Evolutionary conservation across 768 basidiomycete genomes (phyloP).

Genomic region (Udeniomyces megalosporus): DNA sequence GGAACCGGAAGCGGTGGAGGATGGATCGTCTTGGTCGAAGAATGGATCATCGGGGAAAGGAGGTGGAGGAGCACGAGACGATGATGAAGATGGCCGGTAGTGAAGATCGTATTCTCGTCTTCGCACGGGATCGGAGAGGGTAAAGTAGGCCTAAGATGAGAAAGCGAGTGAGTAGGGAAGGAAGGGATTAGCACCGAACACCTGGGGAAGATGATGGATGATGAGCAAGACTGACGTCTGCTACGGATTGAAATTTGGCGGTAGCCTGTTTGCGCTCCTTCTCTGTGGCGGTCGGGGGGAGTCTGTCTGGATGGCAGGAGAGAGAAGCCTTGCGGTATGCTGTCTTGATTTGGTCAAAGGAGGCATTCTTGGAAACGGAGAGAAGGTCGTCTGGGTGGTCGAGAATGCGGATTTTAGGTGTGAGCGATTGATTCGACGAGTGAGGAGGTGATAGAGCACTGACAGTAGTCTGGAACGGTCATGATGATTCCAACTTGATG

Average conservation of each 20-base stretch:
- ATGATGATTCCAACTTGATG: too few species aligned
- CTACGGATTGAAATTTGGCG: constrained; percentile 46
- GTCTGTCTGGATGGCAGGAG: constrained; percentile 79
- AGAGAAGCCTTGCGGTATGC: constrained; percentile 18
- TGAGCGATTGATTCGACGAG: neutral
- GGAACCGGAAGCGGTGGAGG: neutral
- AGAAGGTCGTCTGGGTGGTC: constrained; percentile 9
- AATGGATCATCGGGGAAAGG: neutral
- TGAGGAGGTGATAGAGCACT: neutral
- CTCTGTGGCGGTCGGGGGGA: constrained; percentile 28
- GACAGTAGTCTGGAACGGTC: neutral
- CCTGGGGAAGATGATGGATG: neutral
- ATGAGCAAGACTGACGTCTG: constrained; percentile 39
- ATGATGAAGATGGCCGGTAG: constrained; percentile 18
- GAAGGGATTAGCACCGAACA: too few species aligned
- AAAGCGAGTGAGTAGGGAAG: neutral
- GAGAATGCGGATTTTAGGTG: neutral
- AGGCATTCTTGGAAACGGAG: constrained; percentile 3
- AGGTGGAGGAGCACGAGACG: constrained; percentile 33
- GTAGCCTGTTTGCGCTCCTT: constrained; percentile 7
- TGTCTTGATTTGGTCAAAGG: constrained; percentile 16
- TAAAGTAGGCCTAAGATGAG: constrained; percentile 47
- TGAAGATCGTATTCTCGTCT: constrained; percentile 32
- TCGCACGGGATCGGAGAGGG: constrained; percentile 57
- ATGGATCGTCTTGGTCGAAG: neutral